These are phyloP conservation scores for Eucalyptus erythrocorys DNA, from an alignment of 345 rosid species.

Conservation along the genomic window DNA sequence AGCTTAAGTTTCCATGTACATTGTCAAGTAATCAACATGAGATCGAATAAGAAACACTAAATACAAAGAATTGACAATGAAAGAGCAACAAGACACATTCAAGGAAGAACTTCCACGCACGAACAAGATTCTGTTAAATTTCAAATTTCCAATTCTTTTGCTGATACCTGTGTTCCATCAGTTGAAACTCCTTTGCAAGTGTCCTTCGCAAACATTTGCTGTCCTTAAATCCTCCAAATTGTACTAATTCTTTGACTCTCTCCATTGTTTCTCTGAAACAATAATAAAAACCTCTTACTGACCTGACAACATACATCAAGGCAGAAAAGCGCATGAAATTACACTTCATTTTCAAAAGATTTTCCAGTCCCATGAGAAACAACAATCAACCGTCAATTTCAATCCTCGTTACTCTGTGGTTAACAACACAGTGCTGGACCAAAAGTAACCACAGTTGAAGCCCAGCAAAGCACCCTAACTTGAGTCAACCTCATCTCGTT, in stretches of 20 bases:
- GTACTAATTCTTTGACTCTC: not conserved
- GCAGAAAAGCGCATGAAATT: not conserved
- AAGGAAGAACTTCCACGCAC: not conserved
- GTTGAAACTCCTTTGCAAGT: slow-evolving; percentile 66
- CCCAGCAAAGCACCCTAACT: not conserved
- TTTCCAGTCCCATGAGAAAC: not conserved
- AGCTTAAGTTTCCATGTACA: not conserved
- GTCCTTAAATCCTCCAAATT: slow-evolving; percentile 45
- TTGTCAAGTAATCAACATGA: not conserved
- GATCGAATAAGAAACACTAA: not conserved
- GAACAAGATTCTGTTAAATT: not conserved
- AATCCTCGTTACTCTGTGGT: not conserved
- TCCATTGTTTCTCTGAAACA: not conserved
- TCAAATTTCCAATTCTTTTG: not conserved
- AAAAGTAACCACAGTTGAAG: not conserved
- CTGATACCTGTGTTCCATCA: slow-evolving; percentile 52
- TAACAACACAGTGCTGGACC: not conserved
- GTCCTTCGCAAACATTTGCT: slow-evolving; percentile 47
- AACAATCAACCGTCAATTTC: not conserved
- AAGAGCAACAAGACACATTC: not conserved
- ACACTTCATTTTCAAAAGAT: not conserved
- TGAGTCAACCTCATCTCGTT: not conserved
- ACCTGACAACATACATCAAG: not conserved
- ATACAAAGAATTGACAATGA: not conserved
- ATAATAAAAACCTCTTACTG: not conserved